Evolutionary conservation across 768 basidiomycete species (phyloP).

Genomic region (Phaeolepiota aurea): DNA sequence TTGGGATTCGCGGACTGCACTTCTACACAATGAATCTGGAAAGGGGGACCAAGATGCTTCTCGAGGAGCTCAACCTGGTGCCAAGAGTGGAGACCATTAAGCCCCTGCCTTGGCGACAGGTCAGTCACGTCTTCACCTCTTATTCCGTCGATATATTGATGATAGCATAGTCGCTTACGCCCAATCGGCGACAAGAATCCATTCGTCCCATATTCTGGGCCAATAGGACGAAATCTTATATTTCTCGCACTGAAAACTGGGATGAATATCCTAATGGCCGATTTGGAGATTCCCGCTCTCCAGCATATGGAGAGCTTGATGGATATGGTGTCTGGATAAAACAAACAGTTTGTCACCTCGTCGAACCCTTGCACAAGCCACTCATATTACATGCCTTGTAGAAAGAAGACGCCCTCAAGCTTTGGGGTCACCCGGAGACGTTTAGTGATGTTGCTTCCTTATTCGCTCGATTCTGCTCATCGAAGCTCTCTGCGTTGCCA

Average conservation of each 20-base stretch:
- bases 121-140: too few species aligned
- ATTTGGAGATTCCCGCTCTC: constrained; percentile 95
- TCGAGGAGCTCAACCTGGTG: constrained; percentile 86
- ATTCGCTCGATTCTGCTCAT: constrained; percentile 79
- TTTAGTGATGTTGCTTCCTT: constrained; percentile 59
- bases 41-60: constrained; percentile 89
- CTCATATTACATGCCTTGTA: constrained; percentile 28
- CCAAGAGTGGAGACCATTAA: constrained; percentile 87
- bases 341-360: constrained; percentile 65
- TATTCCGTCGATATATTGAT: constrained; percentile 2
- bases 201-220: constrained; percentile 99
- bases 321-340: constrained; percentile 93
- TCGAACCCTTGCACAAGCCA: too few species aligned
- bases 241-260: constrained; percentile 97
- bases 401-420: constrained; percentile 80
- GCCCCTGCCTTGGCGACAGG: constrained; percentile 96
- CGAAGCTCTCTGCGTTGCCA: constrained; percentile 69
- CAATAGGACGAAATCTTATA: constrained; percentile 89
- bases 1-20: constrained; percentile 86
- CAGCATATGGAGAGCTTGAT: constrained; percentile 96
- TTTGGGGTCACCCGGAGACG: constrained; percentile 80
- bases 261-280: constrained; percentile 99
- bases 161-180: constrained; percentile 72
- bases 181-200: constrained; percentile 81
- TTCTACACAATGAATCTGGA: constrained; percentile 98